Base-by-base conservation (phyloP, 2,329 filamentous ascomycete genomes). In the Nannizziopsis barbatae region DNA sequence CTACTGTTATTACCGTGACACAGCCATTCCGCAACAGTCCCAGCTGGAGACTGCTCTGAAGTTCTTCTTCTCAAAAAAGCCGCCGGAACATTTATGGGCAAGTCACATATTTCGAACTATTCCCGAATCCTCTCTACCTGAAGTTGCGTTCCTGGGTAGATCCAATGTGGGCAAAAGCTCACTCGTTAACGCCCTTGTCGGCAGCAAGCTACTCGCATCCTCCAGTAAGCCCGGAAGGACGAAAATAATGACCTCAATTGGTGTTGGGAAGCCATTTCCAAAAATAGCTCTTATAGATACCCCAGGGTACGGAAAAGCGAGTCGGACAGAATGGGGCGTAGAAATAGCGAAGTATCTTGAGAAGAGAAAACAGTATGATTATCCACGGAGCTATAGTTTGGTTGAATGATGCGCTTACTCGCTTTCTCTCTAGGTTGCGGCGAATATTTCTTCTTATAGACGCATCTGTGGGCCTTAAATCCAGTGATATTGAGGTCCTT, bases 131-230 rank as follows among this genome's bases (percentile, higher is more conserved):
- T 57, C 63, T 18, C 65, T 75, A 27, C 77, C 79, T 1, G 78
- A 83, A 67, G 73, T 83, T 11, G 77, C 75, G 36, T 83, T 86
- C 58, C 70, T 86, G 3, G 82, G 82, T 14, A 74, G 82, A 41
- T 80, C 76, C 35, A 86, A 86, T 58, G 81, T 83, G 5, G 82
- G 82, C 46, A 86, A 86, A 65, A 79, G 75, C 47, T 77, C 73
- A 1, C 60, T 86, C 3, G 68, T 86, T 20, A 86, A 86, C 59
- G 76, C 77, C 2, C 65, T 86, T 7, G 72, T 83, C 61, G 70
- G 58, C 42, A 61, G 63, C 53, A 60, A 67, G 12, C 61, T 77
- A 11, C 79, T 77, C 49, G 69, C 72, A 57, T 79, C 78, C 0
- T 77, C 74, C 3, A 74, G 72, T 2, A 77, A 75, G 14, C 77